phyloP scores from a whole-genome alignment of 75 land plant species.

The Selaginella moellendorffii region DNA sequence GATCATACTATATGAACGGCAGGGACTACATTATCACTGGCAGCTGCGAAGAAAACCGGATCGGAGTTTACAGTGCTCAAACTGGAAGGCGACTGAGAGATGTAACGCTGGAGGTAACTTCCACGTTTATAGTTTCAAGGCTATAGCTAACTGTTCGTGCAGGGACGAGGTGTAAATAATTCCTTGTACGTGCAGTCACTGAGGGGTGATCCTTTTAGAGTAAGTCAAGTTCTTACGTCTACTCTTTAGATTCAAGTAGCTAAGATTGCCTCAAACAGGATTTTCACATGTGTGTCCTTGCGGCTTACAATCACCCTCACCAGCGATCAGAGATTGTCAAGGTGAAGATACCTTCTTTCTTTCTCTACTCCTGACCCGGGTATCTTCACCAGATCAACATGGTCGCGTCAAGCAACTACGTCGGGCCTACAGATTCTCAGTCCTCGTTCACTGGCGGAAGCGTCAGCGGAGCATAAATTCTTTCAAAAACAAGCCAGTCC shows the following conservation, averaged over 20 bases:
- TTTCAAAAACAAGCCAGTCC: too few relatives aligned
- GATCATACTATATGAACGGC: conserved; percentile 82
- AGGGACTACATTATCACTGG: conserved; percentile 77
- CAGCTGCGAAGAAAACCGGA: conserved; percentile 77
- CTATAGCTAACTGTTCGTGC: too few relatives aligned
- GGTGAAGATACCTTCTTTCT: conserved; percentile 24
- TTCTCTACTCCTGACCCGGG: too few relatives aligned
- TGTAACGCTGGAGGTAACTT: conserved; percentile 50
- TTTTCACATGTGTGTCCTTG: conserved; percentile 70
- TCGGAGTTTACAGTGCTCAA: conserved; percentile 69
- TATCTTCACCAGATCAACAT: not conserved
- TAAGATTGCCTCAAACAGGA: conserved; percentile 27
- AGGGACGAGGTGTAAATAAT: conserved; percentile 49
- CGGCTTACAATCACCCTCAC: conserved; percentile 55
- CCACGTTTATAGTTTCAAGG: not conserved
- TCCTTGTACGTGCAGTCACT: conserved; percentile 79
- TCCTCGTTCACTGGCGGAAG: not conserved
- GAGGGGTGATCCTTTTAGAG: conserved; percentile 83
- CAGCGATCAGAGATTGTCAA: conserved; percentile 68
- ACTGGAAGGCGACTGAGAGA: conserved; percentile 73
- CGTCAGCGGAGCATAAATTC: not conserved
- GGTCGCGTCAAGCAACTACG: not conserved
- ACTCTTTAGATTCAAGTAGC: not conserved
- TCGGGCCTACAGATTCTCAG: not conserved
- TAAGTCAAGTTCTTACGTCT: conserved; percentile 29